Conservation (phyloP, 495 filamentous ascomycete genomes). For the Echria macrotheca region DNA sequence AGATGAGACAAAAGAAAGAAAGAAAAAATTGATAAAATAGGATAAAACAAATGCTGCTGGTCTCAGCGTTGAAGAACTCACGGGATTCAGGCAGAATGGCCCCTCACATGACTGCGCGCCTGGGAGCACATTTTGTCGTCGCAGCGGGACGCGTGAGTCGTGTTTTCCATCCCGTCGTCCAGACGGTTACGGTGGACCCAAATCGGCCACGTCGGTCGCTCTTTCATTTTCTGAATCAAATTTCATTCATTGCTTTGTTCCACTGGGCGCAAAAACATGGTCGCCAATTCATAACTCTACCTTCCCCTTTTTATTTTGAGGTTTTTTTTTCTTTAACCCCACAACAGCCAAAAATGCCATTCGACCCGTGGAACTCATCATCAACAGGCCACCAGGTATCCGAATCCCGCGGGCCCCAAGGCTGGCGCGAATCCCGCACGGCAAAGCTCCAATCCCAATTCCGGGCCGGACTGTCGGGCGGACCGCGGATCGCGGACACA, state of each 20-base stretch:
- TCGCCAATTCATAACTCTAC: too few relatives aligned
- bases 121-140: neutral
- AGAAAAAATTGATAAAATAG: too few relatives aligned
- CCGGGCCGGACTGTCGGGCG: conserved; percentile 43
- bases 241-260: too few relatives aligned
- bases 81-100: conserved; percentile 8
- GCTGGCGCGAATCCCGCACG: conserved; percentile 66
- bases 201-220: too few relatives aligned
- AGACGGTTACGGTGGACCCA: neutral
- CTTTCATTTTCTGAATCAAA: too few relatives aligned
- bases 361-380: conserved; percentile 78
- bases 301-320: too few relatives aligned
- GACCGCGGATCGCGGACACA: conserved; percentile 50
- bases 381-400: conserved; percentile 77
- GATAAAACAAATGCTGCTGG: too few relatives aligned
- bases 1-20: too few relatives aligned
- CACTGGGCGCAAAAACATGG: too few relatives aligned
- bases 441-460: conserved; percentile 67
- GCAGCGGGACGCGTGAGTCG: neutral
- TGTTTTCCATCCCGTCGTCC: neutral
- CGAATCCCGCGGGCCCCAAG: conserved; percentile 55
- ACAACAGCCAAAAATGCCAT: too few relatives aligned
- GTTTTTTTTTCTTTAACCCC: too few relatives aligned
- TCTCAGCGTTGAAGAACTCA: too few relatives aligned
- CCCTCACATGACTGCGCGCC: conserved; percentile 12